Base-by-base conservation (phyloP, 2,329 filamentous ascomycete genomes). In the Pezicula neosporulosa region DNA sequence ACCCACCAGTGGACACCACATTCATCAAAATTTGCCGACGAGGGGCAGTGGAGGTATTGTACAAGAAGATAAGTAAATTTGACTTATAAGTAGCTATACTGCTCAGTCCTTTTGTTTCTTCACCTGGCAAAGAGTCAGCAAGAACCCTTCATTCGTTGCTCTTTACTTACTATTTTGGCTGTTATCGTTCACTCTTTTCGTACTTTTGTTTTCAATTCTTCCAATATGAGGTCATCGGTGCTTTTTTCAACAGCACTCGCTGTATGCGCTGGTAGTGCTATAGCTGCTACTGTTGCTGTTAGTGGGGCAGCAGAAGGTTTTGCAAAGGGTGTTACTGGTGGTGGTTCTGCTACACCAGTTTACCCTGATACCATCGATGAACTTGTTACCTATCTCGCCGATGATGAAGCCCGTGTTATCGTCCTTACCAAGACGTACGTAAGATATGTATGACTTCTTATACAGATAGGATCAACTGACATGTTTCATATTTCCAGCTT, bases 341-440 rank as follows among this genome's bases (percentile, higher is more conserved):
- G 83, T 60, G 82, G 81, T 49, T 71, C 60, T 54, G 81, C 78
- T 19, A 69, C 72, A 6, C 66, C 77, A 21, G 77, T 77, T 9
- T 78, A 80, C 58, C 82, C 82, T 12, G 70, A 65, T 16, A 77
- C 72, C 45, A 81, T 67, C 39, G 72, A 68, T 21, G 72, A 87
- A 74, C 76, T 86, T 44, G 76, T 78, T 63, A 74, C 70, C 37
- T 86, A 83, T 68, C 75, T 86, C 5, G 70, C 71, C 10, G 80
- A 84, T 64, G 68, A 66, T 49, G 63, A 70, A 18, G 60, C 82
- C 12, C 76, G 81, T 21, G 76, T 78, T 53, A 85, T 86, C 59
- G 72, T 85, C 49, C 70, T 86, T 27, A 73, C 75, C 63, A 78
- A 81, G 62, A 73, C 71, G 39, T 51, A 73, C 71, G 39, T 51